phyloP scores from a whole-genome alignment of 2,329 filamentous ascomycete genomes.

The Pseudocercospora eumusae region DNA sequence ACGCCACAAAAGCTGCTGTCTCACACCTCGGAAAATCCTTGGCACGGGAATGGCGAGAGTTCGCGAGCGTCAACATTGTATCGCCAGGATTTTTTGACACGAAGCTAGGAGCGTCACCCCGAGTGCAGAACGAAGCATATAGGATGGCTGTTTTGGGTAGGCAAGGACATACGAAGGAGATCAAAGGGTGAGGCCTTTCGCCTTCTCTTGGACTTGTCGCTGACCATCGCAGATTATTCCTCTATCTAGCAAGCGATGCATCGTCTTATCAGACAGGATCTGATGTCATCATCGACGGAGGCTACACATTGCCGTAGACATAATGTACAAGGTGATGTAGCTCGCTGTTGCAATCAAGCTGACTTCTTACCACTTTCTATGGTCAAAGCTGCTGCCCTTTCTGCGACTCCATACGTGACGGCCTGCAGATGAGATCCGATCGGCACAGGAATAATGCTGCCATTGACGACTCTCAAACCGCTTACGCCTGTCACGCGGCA shows the following conservation, averaged over 20 bases:
- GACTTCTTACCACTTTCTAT: background rate
- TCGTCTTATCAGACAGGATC: constrained; percentile 38
- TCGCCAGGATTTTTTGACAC: constrained; percentile 59
- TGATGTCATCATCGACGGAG: constrained; percentile 40
- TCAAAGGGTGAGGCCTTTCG: constrained; percentile 33
- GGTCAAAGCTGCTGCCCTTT: constrained; percentile 35
- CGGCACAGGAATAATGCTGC: constrained; percentile 54
- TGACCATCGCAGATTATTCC: constrained; percentile 21
- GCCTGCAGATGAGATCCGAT: constrained; percentile 58
- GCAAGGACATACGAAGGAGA: constrained; percentile 39
- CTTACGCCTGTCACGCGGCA: constrained; percentile 55
- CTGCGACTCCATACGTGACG: constrained; percentile 52
- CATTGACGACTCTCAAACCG: constrained; percentile 56
- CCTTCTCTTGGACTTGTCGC: background rate
- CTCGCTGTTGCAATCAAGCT: background rate
- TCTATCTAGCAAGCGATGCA: constrained; percentile 41
- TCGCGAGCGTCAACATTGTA: constrained; percentile 60
- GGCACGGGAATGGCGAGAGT: constrained; percentile 52
- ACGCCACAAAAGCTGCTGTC: constrained; percentile 58
- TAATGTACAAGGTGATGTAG: background rate
- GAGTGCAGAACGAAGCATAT: constrained; percentile 50
- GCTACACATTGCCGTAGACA: constrained; percentile 46
- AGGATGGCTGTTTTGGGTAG: constrained; percentile 54
- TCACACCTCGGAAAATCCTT: constrained; percentile 9
- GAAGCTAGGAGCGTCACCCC: constrained; percentile 54